These are phyloP conservation scores for Schizosaccharomyces osmophilus DNA, from an alignment of 805 yeast species.

Conservation along the genomic window DNA sequence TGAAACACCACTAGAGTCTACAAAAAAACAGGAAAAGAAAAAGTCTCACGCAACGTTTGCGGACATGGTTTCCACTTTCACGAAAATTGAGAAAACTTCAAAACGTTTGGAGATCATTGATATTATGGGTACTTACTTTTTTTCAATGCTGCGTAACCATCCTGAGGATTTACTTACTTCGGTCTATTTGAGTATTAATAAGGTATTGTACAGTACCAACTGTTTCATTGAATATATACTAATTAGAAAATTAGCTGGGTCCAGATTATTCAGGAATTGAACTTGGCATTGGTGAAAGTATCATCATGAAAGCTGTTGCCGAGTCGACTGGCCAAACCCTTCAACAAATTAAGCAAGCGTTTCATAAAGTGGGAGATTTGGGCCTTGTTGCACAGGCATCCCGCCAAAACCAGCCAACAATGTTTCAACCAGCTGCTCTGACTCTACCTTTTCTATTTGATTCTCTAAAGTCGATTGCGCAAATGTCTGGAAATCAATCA, in stretches of 20 bases:
- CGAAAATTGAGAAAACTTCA: conserved; percentile 52
- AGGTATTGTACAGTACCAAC: conserved; percentile 4
- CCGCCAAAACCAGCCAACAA: conserved; percentile 63
- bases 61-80: conserved; percentile 28
- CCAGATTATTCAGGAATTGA: conserved; percentile 94
- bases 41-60: neutral
- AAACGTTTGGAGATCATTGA: conserved; percentile 65
- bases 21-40: neutral
- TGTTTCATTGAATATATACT: neutral
- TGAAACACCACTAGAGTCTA: neutral
- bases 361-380: conserved; percentile 63
- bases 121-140: conserved; percentile 47
- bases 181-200: conserved; percentile 63
- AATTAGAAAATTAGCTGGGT: conserved; percentile 29
- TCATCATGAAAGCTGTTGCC: conserved; percentile 65
- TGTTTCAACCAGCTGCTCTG: conserved; percentile 76
- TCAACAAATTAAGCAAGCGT: conserved; percentile 46
- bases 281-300: conserved; percentile 76
- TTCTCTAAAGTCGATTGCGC: conserved; percentile 53
- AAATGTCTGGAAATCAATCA: conserved; percentile 52
- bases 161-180: conserved; percentile 36
- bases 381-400: conserved; percentile 74
- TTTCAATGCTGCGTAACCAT: conserved; percentile 31
- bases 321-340: conserved; percentile 70
- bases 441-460: conserved; percentile 50